These are phyloP conservation scores for Hylodesmum podocarpum DNA, from an alignment of 306 rosid species.

Conservation along the genomic window DNA sequence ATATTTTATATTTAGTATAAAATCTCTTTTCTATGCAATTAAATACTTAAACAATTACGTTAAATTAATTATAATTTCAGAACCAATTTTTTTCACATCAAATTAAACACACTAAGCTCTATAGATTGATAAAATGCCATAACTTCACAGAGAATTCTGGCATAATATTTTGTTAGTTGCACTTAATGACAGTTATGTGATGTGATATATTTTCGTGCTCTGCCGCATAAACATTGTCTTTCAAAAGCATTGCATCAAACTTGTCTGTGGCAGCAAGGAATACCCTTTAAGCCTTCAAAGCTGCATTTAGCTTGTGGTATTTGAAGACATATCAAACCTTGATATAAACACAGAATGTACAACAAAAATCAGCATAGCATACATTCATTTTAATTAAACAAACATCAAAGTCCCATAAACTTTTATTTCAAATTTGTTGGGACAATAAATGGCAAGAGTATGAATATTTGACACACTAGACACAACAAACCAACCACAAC, in stretches of 20 bases:
- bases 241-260: constrained; percentile 86
- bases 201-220: too few relatives aligned
- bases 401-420: background rate
- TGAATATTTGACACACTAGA: background rate
- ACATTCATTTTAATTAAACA: constrained; percentile 18
- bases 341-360: constrained; percentile 17
- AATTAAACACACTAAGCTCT: too few relatives aligned
- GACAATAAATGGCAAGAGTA: background rate
- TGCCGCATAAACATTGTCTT: constrained; percentile 75
- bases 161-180: too few relatives aligned
- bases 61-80: too few relatives aligned
- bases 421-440: constrained; percentile 24
- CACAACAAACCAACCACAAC: background rate
- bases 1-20: too few relatives aligned
- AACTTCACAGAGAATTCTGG: too few relatives aligned
- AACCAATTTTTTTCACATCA: too few relatives aligned
- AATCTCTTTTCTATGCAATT: too few relatives aligned
- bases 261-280: constrained; percentile 93
- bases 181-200: too few relatives aligned
- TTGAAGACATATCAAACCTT: constrained; percentile 6
- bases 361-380: constrained; percentile 7
- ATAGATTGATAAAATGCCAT: too few relatives aligned
- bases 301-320: constrained; percentile 58
- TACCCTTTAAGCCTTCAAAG: constrained; percentile 81
- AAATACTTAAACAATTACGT: too few relatives aligned